Conservation (phyloP, 495 filamentous ascomycete genomes). For the Chaetomium fimeti region DNA sequence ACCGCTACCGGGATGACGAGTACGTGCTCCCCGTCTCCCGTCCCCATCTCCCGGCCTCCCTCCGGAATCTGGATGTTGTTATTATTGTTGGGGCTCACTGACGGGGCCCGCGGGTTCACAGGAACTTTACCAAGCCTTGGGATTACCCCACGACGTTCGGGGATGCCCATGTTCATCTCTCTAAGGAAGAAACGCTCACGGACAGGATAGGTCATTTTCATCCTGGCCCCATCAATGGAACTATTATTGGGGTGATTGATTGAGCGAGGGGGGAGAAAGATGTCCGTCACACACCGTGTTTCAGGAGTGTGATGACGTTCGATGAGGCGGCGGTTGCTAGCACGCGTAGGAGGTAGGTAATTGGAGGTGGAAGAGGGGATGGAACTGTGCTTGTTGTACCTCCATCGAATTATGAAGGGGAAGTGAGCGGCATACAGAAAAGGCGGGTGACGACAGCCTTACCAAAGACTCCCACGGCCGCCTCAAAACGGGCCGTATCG, state of each 20-base stretch:
- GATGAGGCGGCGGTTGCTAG: not conserved
- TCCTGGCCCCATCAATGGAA: slow-evolving; percentile 23
- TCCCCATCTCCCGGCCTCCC: no score
- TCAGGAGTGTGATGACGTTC: not conserved
- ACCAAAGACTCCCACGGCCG: not conserved
- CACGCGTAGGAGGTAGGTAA: not conserved
- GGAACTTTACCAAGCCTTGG: slow-evolving; percentile 33
- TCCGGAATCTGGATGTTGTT: no score
- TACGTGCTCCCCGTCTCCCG: slow-evolving; percentile 17
- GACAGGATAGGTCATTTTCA: slow-evolving; percentile 17
- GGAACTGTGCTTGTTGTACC: not conserved
- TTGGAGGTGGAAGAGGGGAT: not conserved
- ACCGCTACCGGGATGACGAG: slow-evolving; percentile 36
- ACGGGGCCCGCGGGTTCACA: slow-evolving; percentile 6
- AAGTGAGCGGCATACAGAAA: not conserved
- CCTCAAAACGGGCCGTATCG: not conserved
- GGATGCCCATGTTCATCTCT: slow-evolving; percentile 8
- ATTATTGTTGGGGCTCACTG: slow-evolving; percentile 3
- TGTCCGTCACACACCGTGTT: no score
- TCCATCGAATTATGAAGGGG: not conserved
- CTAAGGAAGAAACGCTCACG: slow-evolving; percentile 5
- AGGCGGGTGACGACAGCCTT: not conserved
- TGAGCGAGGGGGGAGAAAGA: not conserved
- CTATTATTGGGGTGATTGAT: slow-evolving; percentile 20
- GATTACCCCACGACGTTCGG: slow-evolving; percentile 30